Conservation (phyloP, 2,329 filamentous ascomycete species). For the Colletotrichum tanaceti region DNA sequence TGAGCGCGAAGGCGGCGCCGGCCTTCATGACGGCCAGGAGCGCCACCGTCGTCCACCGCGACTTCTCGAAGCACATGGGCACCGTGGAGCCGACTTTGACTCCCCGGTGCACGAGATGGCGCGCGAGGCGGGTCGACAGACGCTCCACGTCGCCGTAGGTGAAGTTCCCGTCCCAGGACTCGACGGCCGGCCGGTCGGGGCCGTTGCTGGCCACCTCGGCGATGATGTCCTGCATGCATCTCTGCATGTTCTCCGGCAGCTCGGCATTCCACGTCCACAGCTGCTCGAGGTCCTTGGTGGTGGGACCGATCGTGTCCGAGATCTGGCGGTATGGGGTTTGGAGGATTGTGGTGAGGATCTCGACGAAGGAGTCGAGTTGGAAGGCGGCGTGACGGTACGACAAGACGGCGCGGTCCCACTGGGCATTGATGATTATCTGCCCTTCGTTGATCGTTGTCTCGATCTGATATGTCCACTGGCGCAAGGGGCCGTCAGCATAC, state of each 20-base stretch:
- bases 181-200: slow-evolving; percentile 57
- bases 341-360: slow-evolving; percentile 41
- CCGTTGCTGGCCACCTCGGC: slow-evolving; percentile 51
- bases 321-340: slow-evolving; percentile 34
- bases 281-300: slow-evolving; percentile 54
- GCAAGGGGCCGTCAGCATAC: slow-evolving; percentile 13
- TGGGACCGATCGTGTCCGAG: slow-evolving; percentile 41
- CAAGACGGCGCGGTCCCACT: slow-evolving; percentile 41
- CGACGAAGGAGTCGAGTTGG: slow-evolving; percentile 42
- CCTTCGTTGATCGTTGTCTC: slow-evolving; percentile 36
- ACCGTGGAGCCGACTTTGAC: slow-evolving; percentile 55
- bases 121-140: slow-evolving; percentile 56
- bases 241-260: slow-evolving; percentile 54
- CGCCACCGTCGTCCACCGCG: slow-evolving; percentile 58
- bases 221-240: slow-evolving; percentile 62
- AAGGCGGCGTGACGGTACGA: slow-evolving; percentile 38
- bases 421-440: slow-evolving; percentile 39
- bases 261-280: slow-evolving; percentile 60
- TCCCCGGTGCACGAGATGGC: slow-evolving; percentile 52
- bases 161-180: slow-evolving; percentile 62
- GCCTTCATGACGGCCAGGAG: slow-evolving; percentile 61
- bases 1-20: slow-evolving; percentile 60
- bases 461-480: slow-evolving; percentile 44
- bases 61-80: slow-evolving; percentile 65
- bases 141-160: slow-evolving; percentile 59